phyloP scores from a whole-genome alignment of 148 eudicot species.

The Rhododendron griersonianum region DNA sequence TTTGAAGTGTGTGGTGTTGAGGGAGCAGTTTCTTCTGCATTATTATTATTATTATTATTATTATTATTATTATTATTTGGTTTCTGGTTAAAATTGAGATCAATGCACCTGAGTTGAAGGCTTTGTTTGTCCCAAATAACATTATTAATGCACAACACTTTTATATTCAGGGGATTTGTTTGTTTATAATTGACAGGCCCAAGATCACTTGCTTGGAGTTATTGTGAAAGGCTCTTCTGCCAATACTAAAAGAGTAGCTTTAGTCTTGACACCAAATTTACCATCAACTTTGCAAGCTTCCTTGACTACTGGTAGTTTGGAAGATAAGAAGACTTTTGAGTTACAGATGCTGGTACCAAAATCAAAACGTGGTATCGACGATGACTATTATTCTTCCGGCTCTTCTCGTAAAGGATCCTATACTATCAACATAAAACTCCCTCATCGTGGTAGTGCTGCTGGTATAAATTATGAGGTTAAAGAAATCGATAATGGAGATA shows the following conservation, averaged over 20 bases:
- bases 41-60: not conserved
- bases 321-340: slow-evolving; percentile 41
- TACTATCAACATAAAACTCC: slow-evolving; percentile 62
- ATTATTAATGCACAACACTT: no score
- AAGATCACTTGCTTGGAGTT: slow-evolving; percentile 87
- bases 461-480: slow-evolving; percentile 75
- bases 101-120: not conserved
- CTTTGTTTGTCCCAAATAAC: not conserved
- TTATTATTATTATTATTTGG: not conserved
- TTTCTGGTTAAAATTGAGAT: not conserved
- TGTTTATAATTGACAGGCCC: slow-evolving; percentile 47
- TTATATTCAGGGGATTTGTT: slow-evolving; percentile 3
- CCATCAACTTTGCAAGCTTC: slow-evolving; percentile 44
- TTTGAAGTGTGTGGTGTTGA: not conserved
- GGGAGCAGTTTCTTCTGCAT: not conserved
- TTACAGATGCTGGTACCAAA: slow-evolving; percentile 68
- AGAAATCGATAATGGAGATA: slow-evolving; percentile 68
- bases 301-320: slow-evolving; percentile 21
- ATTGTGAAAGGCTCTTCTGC: slow-evolving; percentile 64
- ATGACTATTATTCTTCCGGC: slow-evolving; percentile 65
- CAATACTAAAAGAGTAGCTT: slow-evolving; percentile 45
- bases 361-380: slow-evolving; percentile 65
- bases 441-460: slow-evolving; percentile 75
- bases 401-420: slow-evolving; percentile 73
- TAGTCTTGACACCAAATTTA: slow-evolving; percentile 71